phyloP scores from a whole-genome alignment of 2,329 filamentous ascomycete species.

The Escovopsis sp. region DNA sequence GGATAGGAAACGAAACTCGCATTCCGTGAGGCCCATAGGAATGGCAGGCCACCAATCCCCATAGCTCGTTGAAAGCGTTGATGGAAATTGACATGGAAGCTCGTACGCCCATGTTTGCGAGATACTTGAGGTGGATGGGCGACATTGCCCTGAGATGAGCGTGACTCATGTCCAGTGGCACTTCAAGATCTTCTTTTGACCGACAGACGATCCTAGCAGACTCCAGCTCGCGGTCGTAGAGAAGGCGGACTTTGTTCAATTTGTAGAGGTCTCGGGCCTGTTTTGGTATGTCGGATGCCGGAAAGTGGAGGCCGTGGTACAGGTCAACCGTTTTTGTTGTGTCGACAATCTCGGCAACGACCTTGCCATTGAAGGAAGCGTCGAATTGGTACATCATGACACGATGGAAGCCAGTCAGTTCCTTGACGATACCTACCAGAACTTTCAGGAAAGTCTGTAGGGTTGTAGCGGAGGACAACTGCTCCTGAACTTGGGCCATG shows the following conservation, averaged over 20 bases:
- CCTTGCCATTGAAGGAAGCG: conserved; percentile 64
- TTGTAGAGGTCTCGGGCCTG: conserved; percentile 84
- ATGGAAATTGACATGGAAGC: conserved; percentile 92
- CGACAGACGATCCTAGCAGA: conserved; percentile 74
- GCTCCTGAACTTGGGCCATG: conserved; percentile 82
- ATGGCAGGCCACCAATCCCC: conserved; percentile 81
- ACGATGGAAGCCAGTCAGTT: conserved; percentile 79
- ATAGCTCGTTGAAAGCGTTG: conserved; percentile 70
- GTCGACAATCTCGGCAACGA: conserved; percentile 78
- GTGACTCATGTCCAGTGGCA: conserved; percentile 69
- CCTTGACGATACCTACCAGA: conserved; percentile 73
- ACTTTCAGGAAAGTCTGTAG: conserved; percentile 66
- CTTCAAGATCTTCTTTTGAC: conserved; percentile 55
- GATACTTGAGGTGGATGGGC: conserved; percentile 76
- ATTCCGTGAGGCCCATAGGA: conserved; percentile 64
- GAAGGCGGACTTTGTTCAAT: conserved; percentile 73
- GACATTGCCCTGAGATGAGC: conserved; percentile 81
- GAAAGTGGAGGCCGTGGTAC: conserved; percentile 79
- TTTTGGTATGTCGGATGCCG: conserved; percentile 72
- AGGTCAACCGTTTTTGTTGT: conserved; percentile 65
- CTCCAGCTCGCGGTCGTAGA: conserved; percentile 72
- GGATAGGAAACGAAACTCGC: conserved; percentile 82
- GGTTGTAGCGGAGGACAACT: conserved; percentile 56
- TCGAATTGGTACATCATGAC: conserved; percentile 94
- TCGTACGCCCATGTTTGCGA: conserved; percentile 79